A percentile compares a stretch with the other conserved stretches of the same genome.
These are phyloP conservation scores for Mycena galopus DNA, from an alignment of 768 basidiomycete genomes.

Conservation along the genomic window DNA sequence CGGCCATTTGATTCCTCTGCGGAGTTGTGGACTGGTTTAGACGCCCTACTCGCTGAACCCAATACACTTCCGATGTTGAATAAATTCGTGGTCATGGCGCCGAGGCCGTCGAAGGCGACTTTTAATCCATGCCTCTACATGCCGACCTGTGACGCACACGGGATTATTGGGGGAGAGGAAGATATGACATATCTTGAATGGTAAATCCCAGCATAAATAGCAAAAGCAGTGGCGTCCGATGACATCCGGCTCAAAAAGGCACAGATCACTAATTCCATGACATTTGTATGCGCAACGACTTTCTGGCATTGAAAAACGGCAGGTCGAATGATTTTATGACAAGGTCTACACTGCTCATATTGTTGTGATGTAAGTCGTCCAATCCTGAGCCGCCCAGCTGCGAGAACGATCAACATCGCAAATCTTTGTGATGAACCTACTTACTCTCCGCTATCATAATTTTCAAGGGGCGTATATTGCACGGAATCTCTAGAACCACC, in stretches of 20 bases:
- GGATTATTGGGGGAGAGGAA: constrained; percentile 18
- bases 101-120: background rate
- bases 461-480: too few species aligned
- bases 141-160: constrained; percentile 22
- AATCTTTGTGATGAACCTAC: background rate
- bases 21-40: constrained; percentile 18
- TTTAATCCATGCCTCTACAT: constrained; percentile 26
- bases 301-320: too few species aligned
- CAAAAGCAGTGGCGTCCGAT: too few species aligned
- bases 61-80: constrained; percentile 1
- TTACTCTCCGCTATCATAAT: constrained; percentile 13
- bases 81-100: constrained; percentile 6
- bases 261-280: too few species aligned
- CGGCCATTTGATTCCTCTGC: constrained; percentile 6
- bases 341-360: too few species aligned
- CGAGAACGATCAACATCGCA: background rate
- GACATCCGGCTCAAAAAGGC: too few species aligned
- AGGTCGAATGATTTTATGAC: too few species aligned
- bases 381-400: constrained; percentile 30
- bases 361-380: constrained; percentile 15
- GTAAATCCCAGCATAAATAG: too few species aligned
- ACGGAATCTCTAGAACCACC: background rate
- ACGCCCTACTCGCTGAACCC: constrained; percentile 19
- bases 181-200: background rate
- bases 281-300: too few species aligned